Conservation (phyloP, 495 filamentous ascomycete genomes). For the Cryomyces minteri region DNA sequence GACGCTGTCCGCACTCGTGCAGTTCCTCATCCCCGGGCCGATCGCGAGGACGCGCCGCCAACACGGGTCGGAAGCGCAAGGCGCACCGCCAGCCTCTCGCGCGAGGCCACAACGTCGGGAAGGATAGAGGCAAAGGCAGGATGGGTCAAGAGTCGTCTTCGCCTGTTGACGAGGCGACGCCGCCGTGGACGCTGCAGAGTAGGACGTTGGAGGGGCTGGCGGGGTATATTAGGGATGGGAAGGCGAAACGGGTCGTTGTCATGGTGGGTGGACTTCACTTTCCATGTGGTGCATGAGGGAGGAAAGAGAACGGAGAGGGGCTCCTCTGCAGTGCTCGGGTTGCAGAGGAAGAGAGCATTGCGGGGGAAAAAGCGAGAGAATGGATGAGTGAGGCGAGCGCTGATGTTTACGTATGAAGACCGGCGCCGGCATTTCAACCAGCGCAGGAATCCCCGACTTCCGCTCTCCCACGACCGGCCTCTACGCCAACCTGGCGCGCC, state of each 20-base stretch:
- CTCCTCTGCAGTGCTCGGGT: too few species aligned
- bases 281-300: too few species aligned
- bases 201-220: conserved; percentile 56
- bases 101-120: conserved; percentile 6
- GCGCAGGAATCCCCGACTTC: conserved; percentile 47
- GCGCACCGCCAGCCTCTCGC: conserved; percentile 10
- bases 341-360: too few species aligned
- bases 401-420: conserved; percentile 17
- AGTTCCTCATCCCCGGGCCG: too few species aligned
- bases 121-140: conserved; percentile 7
- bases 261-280: conserved; percentile 24
- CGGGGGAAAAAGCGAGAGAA: too few species aligned
- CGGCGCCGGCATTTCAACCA: conserved; percentile 36
- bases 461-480: conserved; percentile 57
- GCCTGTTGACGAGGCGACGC: conserved; percentile 41
- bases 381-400: too few species aligned
- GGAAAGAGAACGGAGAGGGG: too few species aligned
- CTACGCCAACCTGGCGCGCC: conserved; percentile 65
- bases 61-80: conserved; percentile 22
- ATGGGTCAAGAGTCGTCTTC: conserved; percentile 60
- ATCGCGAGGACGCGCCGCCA: background rate
- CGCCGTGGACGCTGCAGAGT: conserved; percentile 42
- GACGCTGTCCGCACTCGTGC: too few species aligned
- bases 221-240: conserved; percentile 50
- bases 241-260: conserved; percentile 54